Conservation (phyloP, 805 yeast genomes). For the Wickerhamomyces bovis region DNA sequence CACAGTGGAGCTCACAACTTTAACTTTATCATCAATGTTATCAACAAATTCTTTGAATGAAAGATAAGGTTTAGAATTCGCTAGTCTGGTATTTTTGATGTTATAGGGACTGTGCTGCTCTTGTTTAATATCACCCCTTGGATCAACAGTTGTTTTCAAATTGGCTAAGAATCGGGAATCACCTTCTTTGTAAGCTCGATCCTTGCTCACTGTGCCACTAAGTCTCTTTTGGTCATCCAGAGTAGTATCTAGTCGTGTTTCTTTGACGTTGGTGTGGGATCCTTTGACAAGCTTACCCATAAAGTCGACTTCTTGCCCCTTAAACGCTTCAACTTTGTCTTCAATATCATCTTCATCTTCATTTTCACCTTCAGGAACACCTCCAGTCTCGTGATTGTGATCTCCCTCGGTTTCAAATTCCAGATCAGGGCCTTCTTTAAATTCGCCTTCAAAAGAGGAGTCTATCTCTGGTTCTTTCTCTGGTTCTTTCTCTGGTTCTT, state of each 20-base stretch:
- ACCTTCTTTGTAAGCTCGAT: not conserved
- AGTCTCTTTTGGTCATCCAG: not conserved
- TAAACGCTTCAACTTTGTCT: too few species aligned
- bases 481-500: too few species aligned
- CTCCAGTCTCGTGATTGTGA: not conserved
- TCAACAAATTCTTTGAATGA: constrained; percentile 14
- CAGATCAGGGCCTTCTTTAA: not conserved
- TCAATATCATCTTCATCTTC: not conserved
- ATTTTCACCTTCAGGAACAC: not conserved
- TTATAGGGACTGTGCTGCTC: constrained; percentile 18
- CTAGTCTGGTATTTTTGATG: constrained; percentile 4
- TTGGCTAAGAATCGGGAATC: not conserved
- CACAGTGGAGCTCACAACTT: constrained; percentile 11
- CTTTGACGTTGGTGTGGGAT: not conserved
- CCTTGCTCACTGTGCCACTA: not conserved
- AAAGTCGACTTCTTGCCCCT: not conserved
- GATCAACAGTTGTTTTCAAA: constrained; percentile 1
- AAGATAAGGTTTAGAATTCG: constrained; percentile 4
- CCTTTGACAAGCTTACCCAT: too few species aligned
- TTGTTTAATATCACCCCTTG: constrained; percentile 4
- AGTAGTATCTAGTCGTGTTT: not conserved
- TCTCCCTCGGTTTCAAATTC: not conserved
- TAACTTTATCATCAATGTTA: constrained; percentile 4
- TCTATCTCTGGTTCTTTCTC: not conserved
- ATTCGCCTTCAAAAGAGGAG: not conserved